Evolutionary conservation across 768 basidiomycete genomes (phyloP), one percentile per base, ranked within the genome.

Genomic region (Leucosporidium scottii): DNA sequence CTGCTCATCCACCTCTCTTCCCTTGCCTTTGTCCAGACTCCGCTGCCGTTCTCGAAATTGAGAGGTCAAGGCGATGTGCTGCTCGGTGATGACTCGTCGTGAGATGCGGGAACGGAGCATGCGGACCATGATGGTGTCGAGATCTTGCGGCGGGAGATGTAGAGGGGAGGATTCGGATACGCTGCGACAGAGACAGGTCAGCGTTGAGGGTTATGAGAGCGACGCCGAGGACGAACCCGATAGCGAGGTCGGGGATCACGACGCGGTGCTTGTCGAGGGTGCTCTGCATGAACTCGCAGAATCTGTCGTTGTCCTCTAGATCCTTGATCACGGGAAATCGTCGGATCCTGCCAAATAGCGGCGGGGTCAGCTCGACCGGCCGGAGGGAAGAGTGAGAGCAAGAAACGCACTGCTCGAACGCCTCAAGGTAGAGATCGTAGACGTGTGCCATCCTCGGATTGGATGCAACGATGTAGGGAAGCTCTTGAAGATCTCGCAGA

Each of bases 71-170:
- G 90, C 88, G 62, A 93, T 84, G 73, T 94, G 91, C 72, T 94
- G 91, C 76, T 93, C 90, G 6, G 86, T 89, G 28, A 94, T 83
- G 39, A 94, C 92, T 39, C 91, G 85, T 27, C 91, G 84, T 18
- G 91, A 92, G 77, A 93, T 92, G 62, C 91, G 84, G 3, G 91
- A 93, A 59, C 91, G 84, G 15, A 94, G 83, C 91, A 94, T 94
- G 28, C 91, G 85, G 28, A 86, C 84, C 87, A 92, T 90, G 77
- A 92, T 91, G 3, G 88, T 83, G 77, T 93, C 91, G 18, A 93
- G 82, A 50, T 84, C 82, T 66, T 91, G 90, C 0, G 91, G 87
- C 0, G 84, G 81, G 12, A 93, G 83, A 76, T 87, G 85, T 1
- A 85, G 87, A 21, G 91, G 91, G 0, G 90, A 85, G n/a, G 92